phyloP scores from a whole-genome alignment of 176 grass and related monocot genomes.

The Puccinellia tenuiflora region DNA sequence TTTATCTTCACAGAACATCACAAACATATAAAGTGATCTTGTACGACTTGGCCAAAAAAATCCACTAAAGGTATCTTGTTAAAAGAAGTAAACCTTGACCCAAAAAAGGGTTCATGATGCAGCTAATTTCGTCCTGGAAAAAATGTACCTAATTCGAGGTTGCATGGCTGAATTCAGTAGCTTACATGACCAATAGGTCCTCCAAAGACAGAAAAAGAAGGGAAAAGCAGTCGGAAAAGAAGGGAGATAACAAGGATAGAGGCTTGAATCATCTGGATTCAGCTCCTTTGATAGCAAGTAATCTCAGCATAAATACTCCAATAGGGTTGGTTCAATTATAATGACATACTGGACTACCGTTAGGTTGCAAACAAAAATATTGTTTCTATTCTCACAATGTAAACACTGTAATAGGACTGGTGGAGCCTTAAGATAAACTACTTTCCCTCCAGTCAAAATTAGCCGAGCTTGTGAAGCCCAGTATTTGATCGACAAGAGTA shows the following conservation, averaged over 20 bases:
- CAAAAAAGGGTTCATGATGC: background rate
- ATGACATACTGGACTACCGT: background rate
- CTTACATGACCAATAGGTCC: background rate
- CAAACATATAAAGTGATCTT: background rate
- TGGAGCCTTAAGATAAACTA: background rate
- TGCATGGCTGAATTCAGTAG: background rate
- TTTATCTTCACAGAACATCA: background rate
- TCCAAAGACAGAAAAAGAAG: background rate
- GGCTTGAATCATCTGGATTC: background rate
- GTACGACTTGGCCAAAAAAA: background rate
- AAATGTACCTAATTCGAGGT: background rate
- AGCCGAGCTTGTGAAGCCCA: background rate
- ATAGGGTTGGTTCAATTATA: background rate
- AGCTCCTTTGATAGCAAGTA: background rate
- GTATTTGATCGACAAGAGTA: constrained; percentile 12
- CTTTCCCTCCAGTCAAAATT: constrained; percentile 8
- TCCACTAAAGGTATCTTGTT: background rate
- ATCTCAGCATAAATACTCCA: background rate
- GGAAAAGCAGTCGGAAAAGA: background rate
- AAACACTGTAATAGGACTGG: background rate
- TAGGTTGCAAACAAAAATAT: background rate
- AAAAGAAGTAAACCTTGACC: background rate
- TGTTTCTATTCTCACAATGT: background rate
- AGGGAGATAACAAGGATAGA: background rate
- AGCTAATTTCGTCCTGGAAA: background rate